These are phyloP conservation scores for Tetrapisispora arboricola DNA, from an alignment of 805 yeast species.

Conservation along the genomic window DNA sequence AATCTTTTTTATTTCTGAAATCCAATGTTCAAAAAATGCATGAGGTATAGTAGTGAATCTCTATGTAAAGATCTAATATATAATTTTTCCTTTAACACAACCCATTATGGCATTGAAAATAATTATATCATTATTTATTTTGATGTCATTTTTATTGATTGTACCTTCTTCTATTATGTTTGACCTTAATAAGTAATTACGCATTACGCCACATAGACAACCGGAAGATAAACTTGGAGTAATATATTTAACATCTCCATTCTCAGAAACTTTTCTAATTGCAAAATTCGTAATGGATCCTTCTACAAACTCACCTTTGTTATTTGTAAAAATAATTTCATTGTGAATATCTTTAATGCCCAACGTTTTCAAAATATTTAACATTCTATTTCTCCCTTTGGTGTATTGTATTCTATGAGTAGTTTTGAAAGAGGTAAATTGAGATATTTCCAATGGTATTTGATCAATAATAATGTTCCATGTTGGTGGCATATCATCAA, in stretches of 20 bases:
- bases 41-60: too few relatives aligned
- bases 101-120: conserved; percentile 82
- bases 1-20: neutral
- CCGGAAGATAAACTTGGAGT: conserved; percentile 78
- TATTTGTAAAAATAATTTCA: conserved; percentile 61
- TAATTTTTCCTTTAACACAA: conserved; percentile 48
- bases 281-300: conserved; percentile 82
- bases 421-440: conserved; percentile 83
- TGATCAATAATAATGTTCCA: conserved; percentile 61
- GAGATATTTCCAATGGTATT: conserved; percentile 44
- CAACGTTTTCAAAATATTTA: conserved; percentile 18
- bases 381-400: conserved; percentile 44
- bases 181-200: conserved; percentile 52
- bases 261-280: conserved; percentile 20
- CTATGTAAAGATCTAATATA: conserved; percentile 4
- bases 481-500: conserved; percentile 17
- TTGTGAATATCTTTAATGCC: conserved; percentile 25
- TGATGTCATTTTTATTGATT: conserved; percentile 33
- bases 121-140: conserved; percentile 58
- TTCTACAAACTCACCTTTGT: conserved; percentile 58
- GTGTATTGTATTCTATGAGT: conserved; percentile 58
- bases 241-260: conserved; percentile 39
- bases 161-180: conserved; percentile 46
- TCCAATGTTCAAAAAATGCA: too few relatives aligned
- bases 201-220: conserved; percentile 73